Evolutionary conservation across 1,139 yeast species (phyloP), one percentile per base, ranked within the genome.

Genomic region (Pichiaceae sp.): DNA sequence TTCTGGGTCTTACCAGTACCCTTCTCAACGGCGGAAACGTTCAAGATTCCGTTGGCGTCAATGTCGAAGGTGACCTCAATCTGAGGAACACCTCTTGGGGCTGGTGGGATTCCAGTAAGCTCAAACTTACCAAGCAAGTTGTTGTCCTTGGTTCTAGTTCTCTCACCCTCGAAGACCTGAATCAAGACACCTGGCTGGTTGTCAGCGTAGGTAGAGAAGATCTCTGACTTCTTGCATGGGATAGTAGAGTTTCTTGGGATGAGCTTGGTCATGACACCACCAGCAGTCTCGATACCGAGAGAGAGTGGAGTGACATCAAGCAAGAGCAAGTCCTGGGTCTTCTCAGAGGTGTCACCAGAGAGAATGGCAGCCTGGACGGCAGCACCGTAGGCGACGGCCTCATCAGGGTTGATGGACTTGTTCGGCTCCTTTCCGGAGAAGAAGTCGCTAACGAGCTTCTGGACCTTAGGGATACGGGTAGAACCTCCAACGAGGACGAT

Each of bases 401-500:
- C 83, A 63, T 74, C 80, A 34, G 69, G 70, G 60, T 64, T 63
- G 45, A 64, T 64, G 29, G 68, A 63, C 61, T 62, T 64, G 52
- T 67, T 66, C 50, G 70, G 71, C 56, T 68, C 72, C 78, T 91
- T 89, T 70, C 97, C 97, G 65, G 89, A 91, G 71, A 91, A 89
- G 89, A 78, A 89, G 73, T 91, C 97, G 54, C 95, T 85, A 56
- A 89, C 86, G 63, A 89, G 78, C 72, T 89, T 86, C 77, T 91
- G 97, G 63, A 89, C 84, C 78, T 87, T 87, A 75, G 97, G 97
- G 74, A 89, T 89, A 83, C 97, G 89, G 68, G 98, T 89, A 53
- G 98, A 89, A 78, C 98, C 98, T 81, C 98, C 98, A 58, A 89
- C 98, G 56, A 89, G 77, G 64, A 89, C 98, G 64, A 89, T 89